Evolutionary conservation across 345 rosid species (phyloP).

Genomic region (Rhodomyrtus tomentosa): DNA sequence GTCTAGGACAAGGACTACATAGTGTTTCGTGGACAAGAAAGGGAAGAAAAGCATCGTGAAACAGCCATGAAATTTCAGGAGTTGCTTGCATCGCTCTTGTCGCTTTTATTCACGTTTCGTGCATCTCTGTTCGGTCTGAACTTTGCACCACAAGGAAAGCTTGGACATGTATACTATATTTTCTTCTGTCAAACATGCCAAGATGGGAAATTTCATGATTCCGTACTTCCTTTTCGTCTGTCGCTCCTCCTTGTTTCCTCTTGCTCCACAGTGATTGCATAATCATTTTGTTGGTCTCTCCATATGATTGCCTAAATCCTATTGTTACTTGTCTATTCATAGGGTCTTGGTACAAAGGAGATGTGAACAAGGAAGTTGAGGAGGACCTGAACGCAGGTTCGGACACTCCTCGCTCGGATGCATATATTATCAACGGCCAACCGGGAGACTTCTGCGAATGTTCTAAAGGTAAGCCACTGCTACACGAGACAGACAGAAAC

Average conservation of each 20-base stretch:
- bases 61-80: background rate
- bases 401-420: slow-evolving; percentile 1
- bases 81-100: background rate
- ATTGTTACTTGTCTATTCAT: background rate
- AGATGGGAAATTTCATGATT: background rate
- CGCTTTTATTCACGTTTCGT: background rate
- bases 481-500: background rate
- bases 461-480: slow-evolving; percentile 1
- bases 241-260: background rate
- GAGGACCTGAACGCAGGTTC: background rate
- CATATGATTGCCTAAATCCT: background rate
- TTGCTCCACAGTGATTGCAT: background rate
- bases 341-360: slow-evolving; percentile 8
- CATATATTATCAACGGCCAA: slow-evolving; percentile 10
- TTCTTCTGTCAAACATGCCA: background rate
- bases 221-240: background rate
- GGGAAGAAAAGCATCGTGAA: background rate
- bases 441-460: slow-evolving; percentile 10
- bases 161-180: background rate
- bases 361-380: background rate
- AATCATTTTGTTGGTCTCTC: background rate
- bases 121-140: background rate
- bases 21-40: background rate
- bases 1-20: background rate
- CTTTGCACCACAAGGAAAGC: background rate